phyloP scores from a whole-genome alignment of 129 eudicot species.

The Artemisia tridentata region DNA sequence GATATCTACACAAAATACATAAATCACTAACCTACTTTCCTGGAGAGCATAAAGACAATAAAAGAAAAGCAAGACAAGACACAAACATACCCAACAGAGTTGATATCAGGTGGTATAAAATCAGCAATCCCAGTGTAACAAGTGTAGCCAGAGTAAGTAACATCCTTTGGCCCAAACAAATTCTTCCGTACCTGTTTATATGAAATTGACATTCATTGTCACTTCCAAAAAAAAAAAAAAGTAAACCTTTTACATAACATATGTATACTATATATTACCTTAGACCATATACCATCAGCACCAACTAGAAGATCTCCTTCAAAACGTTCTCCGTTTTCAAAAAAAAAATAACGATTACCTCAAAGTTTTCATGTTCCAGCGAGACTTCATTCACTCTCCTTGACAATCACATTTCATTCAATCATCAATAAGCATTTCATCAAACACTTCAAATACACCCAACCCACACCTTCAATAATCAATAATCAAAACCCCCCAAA shows the following conservation, averaged over 20 bases:
- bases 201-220: neutral
- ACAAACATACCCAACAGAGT: slow-evolving; percentile 75
- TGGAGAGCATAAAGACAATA: neutral
- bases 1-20: slow-evolving; percentile 52
- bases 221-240: neutral
- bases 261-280: slow-evolving; percentile 40
- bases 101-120: slow-evolving; percentile 92
- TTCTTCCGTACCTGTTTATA: slow-evolving; percentile 65
- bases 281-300: slow-evolving; percentile 98
- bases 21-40: neutral
- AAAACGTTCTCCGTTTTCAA: slow-evolving; percentile 75
- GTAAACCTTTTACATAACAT: neutral
- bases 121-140: slow-evolving; percentile 99
- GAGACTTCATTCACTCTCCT: too few species aligned
- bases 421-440: too few species aligned
- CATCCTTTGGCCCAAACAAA: slow-evolving; percentile 78
- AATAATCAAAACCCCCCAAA: too few species aligned
- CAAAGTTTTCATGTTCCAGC: too few species aligned
- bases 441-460: too few species aligned
- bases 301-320: slow-evolving; percentile 98
- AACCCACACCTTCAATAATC: too few species aligned
- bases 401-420: too few species aligned
- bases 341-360: too few species aligned
- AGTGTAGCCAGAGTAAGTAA: slow-evolving; percentile 90
- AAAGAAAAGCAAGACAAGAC: neutral